Base-by-base conservation (phyloP, 768 basidiomycete species). In the Hericium alpestre region DNA sequence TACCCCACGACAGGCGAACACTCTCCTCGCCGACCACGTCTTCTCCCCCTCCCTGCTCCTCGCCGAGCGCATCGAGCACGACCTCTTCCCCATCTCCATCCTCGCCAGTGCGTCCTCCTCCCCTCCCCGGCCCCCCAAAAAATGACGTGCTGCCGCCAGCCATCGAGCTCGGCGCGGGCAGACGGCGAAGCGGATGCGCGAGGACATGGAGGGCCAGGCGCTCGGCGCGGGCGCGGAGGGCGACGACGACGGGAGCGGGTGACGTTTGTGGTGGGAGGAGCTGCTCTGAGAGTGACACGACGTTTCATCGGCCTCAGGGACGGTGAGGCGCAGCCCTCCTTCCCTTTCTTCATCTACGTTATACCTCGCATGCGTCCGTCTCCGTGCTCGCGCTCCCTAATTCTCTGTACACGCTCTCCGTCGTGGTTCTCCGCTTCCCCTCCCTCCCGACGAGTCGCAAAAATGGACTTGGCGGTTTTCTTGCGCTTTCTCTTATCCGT, bases 151-250 rank as follows among this genome's bases (percentile, higher is more conserved):
- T 8, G n/a, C 43, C 43, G n/a, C 25, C 47, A 86, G 85, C 84
- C 1, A 64, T 89, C n/a, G 87, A 90, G 65, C 77, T 89, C 3
- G 86, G 84, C 2, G 79, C 85, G 8, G 86, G 87, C 6, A 77
- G n/a, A n/a, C n/a, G 25, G 25, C 25, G 25, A 27, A 27, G 25
- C 2, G 48, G 13, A 22, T 13, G 22, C 49, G 49, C 20, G 49
- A 51, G 27, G 25, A 51, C 3, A 25, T 22, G 23, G 20, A 51
- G 11, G 49, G 49, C 9, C n/a, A 11, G 43, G 43, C n/a, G 43
- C 16, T 46, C 7, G 43, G 23, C 10, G 15, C 15, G 3, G 49
- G 11, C 1, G 49, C 12, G 10, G 49, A 37, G 18, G 49, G 15
- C 20, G 49, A 25, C 49, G 49, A 18, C 49, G 49, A 23, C 23